Conservation (phyloP, 1,139 yeast genomes). For the Candida glucosophila region DNA sequence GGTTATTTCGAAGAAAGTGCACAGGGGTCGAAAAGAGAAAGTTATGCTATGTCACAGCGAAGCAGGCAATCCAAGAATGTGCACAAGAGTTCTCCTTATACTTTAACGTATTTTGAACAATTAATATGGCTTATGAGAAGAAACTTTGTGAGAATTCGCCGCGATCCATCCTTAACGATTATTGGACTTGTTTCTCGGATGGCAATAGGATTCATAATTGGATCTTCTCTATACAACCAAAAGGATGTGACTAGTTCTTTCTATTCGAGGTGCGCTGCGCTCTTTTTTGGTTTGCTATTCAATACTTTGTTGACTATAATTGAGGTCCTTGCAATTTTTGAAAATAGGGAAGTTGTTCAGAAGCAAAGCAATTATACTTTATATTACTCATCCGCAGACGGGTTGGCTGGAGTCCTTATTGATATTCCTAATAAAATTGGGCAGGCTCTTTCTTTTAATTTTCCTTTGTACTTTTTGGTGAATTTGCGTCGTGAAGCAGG, state of each 20-base stretch:
- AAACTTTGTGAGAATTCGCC: slow-evolving; percentile 42
- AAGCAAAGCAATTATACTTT: slow-evolving; percentile 50
- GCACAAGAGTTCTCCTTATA: slow-evolving; percentile 35
- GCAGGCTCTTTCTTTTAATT: slow-evolving; percentile 32
- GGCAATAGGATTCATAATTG: slow-evolving; percentile 43
- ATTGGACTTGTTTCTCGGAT: slow-evolving; percentile 39
- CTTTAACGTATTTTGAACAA: slow-evolving; percentile 38
- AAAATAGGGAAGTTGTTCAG: slow-evolving; percentile 42
- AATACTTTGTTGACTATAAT: slow-evolving; percentile 49
- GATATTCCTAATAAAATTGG: slow-evolving; percentile 41
- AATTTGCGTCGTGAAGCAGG: slow-evolving; percentile 44
- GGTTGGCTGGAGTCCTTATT: slow-evolving; percentile 37
- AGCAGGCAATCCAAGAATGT: slow-evolving; percentile 8
- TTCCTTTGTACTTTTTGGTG: slow-evolving; percentile 44
- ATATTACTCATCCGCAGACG: slow-evolving; percentile 55
- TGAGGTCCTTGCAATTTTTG: slow-evolving; percentile 40
- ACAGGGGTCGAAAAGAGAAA: slow-evolving; percentile 15
- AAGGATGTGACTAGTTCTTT: slow-evolving; percentile 37
- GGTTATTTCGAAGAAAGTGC: slow-evolving; percentile 27
- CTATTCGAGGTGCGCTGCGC: slow-evolving; percentile 50
- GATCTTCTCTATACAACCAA: slow-evolving; percentile 41
- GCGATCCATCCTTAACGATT: slow-evolving; percentile 42
- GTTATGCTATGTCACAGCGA: neutral
- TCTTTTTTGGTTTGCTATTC: slow-evolving; percentile 45
- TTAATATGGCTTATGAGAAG: slow-evolving; percentile 37